These are phyloP conservation scores for Apophysomyces variabilis DNA, from an alignment of 371 early-diverging fungal species.

Conservation along the genomic window DNA sequence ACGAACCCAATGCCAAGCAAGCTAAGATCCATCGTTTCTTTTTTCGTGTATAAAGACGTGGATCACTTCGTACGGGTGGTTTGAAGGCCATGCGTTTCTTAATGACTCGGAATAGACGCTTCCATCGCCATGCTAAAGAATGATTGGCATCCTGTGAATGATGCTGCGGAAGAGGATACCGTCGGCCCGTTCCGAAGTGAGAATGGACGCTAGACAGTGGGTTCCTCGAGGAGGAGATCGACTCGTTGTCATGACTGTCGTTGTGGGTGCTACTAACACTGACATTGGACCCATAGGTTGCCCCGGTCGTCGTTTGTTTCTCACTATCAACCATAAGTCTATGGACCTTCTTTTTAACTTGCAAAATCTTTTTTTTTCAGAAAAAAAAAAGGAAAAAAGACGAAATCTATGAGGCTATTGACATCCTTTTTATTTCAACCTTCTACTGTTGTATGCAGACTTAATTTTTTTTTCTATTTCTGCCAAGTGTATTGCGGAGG, in stretches of 20 bases:
- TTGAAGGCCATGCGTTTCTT: slow-evolving; percentile 31
- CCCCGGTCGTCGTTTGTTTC: not conserved
- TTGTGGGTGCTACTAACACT: not conserved
- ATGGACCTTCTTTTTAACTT: too few relatives aligned
- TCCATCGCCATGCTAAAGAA: not conserved
- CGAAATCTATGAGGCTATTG: not conserved
- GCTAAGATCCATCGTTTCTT: slow-evolving; percentile 38
- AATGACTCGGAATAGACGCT: not conserved
- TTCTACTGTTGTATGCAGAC: not conserved
- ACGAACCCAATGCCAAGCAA: slow-evolving; percentile 38
- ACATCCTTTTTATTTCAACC: not conserved
- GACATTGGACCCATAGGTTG: not conserved
- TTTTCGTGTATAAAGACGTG: slow-evolving; percentile 22
- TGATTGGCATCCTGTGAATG: too few relatives aligned
- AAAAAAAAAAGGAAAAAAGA: not conserved
- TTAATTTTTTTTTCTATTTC: not conserved
- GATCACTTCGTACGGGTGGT: slow-evolving; percentile 31
- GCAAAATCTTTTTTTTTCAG: too few relatives aligned
- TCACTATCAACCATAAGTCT: not conserved
- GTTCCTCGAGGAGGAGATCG: not conserved
- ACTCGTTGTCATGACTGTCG: not conserved
- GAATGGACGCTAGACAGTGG: not conserved
- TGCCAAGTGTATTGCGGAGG: not conserved
- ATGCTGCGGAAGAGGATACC: not conserved
- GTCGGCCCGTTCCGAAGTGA: not conserved